phyloP scores from a whole-genome alignment of 768 basidiomycete genomes.

The Trametes punicea region DNA sequence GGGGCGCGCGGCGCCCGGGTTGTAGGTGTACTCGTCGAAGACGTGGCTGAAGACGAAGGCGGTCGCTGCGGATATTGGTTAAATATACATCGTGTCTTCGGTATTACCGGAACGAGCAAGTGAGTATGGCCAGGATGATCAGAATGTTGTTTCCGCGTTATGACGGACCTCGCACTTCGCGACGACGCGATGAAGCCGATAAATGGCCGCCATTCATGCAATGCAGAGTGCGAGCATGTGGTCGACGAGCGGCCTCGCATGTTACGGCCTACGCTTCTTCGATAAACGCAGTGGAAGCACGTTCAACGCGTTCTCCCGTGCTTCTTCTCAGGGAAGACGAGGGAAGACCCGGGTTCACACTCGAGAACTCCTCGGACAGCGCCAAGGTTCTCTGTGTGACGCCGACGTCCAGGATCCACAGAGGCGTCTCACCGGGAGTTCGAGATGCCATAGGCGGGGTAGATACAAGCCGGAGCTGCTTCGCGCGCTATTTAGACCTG shows the following conservation, averaged over 20 bases:
- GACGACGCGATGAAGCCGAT: too few species aligned
- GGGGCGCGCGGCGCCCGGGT: constrained; percentile 35
- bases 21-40: constrained; percentile 78
- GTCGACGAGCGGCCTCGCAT: not conserved
- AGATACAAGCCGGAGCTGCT: not conserved
- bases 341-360: not conserved
- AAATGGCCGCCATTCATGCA: too few species aligned
- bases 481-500: not conserved
- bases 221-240: not conserved
- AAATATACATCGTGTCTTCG: not conserved
- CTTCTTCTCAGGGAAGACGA: not conserved
- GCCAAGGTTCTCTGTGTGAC: not conserved
- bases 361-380: not conserved
- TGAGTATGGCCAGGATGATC: not conserved
- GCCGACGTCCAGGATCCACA: not conserved
- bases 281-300: not conserved
- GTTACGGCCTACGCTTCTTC: not conserved
- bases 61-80: constrained; percentile 49
- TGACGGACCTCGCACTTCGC: too few species aligned
- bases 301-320: not conserved
- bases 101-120: not conserved
- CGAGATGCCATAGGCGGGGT: not conserved
- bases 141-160: too few species aligned
- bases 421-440: not conserved
- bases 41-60: constrained; percentile 77